These are phyloP conservation scores for Aegilops tauschii DNA, from an alignment of 176 grass and related monocot species.

Conservation along the genomic window DNA sequence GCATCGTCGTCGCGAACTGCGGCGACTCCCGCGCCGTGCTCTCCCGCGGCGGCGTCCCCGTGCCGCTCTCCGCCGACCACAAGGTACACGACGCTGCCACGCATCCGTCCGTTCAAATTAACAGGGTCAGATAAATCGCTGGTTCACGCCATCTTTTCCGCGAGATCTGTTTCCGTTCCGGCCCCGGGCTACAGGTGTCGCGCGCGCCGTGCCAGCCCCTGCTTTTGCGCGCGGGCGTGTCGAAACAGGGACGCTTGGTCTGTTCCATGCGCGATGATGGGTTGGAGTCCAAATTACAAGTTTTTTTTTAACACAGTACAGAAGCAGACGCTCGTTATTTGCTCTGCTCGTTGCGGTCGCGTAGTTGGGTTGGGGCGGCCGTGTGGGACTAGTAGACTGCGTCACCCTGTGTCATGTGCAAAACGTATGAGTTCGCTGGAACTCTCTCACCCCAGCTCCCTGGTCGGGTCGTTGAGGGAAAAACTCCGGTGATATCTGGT, in stretches of 20 bases:
- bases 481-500: constrained; percentile 20
- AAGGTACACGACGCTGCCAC: constrained; percentile 36
- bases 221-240: constrained; percentile 23
- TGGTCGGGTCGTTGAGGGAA: background rate
- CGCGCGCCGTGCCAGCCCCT: background rate
- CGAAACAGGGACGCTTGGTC: background rate
- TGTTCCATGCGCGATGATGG: background rate
- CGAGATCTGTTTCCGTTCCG: background rate
- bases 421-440: background rate
- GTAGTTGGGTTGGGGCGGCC: background rate
- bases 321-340: too few relatives aligned
- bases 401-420: background rate
- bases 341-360: too few relatives aligned
- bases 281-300: too few relatives aligned
- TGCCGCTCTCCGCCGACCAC: constrained; percentile 78
- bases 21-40: constrained; percentile 73
- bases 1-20: constrained; percentile 79
- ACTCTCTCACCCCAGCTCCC: constrained; percentile 2
- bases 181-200: constrained; percentile 26
- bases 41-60: constrained; percentile 55
- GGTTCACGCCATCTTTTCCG: background rate
- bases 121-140: background rate
- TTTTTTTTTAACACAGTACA: background rate
- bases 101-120: background rate
- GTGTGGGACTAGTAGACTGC: background rate